Percentiles rank a stretch among this genome's conserved stretches.
Evolutionary conservation across 202 grass and related monocot genomes (phyloP).

Genomic region (Dendrocalamus latiflorus): DNA sequence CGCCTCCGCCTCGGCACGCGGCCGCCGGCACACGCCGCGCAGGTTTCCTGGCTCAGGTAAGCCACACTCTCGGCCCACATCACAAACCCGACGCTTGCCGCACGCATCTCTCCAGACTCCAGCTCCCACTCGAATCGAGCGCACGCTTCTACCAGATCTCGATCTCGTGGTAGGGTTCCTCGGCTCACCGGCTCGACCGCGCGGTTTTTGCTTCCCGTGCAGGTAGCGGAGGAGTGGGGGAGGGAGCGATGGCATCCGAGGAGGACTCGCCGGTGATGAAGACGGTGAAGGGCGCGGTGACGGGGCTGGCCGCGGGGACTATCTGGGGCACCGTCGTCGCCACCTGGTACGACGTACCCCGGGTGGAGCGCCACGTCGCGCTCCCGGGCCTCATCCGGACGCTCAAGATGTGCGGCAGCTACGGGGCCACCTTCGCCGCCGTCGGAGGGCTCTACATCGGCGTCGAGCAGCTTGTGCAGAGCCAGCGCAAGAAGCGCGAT

Average conservation of each 20-base stretch:
- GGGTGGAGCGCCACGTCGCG: slow-evolving; percentile 89
- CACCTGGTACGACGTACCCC: slow-evolving; percentile 94
- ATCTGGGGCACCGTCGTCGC: slow-evolving; percentile 93
- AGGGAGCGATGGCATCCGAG: slow-evolving; percentile 36
- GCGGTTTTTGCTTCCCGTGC: neutral
- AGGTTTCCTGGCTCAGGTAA: slow-evolving; percentile 15
- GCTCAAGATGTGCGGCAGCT: slow-evolving; percentile 95
- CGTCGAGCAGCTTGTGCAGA: slow-evolving; percentile 76
- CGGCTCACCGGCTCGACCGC: neutral
- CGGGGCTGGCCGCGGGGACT: slow-evolving; percentile 54
- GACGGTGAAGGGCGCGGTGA: slow-evolving; percentile 68
- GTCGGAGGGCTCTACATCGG: slow-evolving; percentile 88
- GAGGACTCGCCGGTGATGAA: slow-evolving; percentile 55
- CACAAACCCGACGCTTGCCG: neutral
- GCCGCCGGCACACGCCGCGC: slow-evolving; percentile 16
- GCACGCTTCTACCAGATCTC: slow-evolving; percentile 21
- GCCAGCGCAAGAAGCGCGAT: slow-evolving; percentile 83
- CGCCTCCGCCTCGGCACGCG: slow-evolving; percentile 8
- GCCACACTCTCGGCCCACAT: neutral
- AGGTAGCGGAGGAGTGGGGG: slow-evolving; percentile 1
- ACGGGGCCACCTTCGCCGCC: slow-evolving; percentile 77
- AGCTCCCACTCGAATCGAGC: neutral
- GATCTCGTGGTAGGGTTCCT: slow-evolving; percentile 28
- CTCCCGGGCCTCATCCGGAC: slow-evolving; percentile 87
- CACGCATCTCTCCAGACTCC: neutral